Percentiles rank a stretch among this genome's conserved stretches.
phyloP scores from a whole-genome alignment of 1,284 basidiomycete species.

The Apiotrichum sp. region DNA sequence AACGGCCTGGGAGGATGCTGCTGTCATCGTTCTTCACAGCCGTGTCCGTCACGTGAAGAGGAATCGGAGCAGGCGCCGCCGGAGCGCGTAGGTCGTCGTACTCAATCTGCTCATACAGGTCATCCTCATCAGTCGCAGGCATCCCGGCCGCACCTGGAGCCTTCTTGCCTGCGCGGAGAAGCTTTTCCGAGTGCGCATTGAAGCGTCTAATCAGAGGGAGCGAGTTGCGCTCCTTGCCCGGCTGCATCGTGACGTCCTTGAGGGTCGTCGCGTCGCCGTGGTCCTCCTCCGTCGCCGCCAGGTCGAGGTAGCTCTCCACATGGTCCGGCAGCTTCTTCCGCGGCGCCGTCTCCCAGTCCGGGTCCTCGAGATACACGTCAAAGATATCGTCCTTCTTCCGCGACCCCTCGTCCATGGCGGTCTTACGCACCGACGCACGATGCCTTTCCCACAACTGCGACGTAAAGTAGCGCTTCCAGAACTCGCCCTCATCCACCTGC shows the following conservation, averaged over 20 bases:
- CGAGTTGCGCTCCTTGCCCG: slow-evolving; percentile 77
- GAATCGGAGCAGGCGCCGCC: slow-evolving; percentile 59
- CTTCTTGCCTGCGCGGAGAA: slow-evolving; percentile 50
- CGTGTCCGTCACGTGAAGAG: slow-evolving; percentile 62
- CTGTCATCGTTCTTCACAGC: slow-evolving; percentile 11
- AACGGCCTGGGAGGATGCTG: slow-evolving; percentile 27
- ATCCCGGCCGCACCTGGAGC: slow-evolving; percentile 1
- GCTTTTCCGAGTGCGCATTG: slow-evolving; percentile 89
- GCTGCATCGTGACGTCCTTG: slow-evolving; percentile 90
- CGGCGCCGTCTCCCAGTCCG: slow-evolving; percentile 87
- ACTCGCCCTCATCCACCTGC: slow-evolving; percentile 83
- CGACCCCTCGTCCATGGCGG: slow-evolving; percentile 56
- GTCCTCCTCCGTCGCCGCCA: slow-evolving; percentile 85
- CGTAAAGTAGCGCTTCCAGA: slow-evolving; percentile 96
- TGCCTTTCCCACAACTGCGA: slow-evolving; percentile 91
- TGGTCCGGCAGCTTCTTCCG: slow-evolving; percentile 60
- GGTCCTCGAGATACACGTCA: slow-evolving; percentile 88
- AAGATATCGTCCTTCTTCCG: slow-evolving; percentile 90
- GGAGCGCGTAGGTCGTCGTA: slow-evolving; percentile 76
- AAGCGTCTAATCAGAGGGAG: slow-evolving; percentile 93
- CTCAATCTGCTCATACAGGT: slow-evolving; percentile 65
- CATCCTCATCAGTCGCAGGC: slow-evolving; percentile 3
- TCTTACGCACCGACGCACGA: slow-evolving; percentile 75
- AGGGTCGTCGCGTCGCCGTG: slow-evolving; percentile 83
- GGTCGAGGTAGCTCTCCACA: slow-evolving; percentile 73